phyloP scores from a whole-genome alignment of 208 protist genomes.

The Kentomonas sorsogonicus region DNA sequence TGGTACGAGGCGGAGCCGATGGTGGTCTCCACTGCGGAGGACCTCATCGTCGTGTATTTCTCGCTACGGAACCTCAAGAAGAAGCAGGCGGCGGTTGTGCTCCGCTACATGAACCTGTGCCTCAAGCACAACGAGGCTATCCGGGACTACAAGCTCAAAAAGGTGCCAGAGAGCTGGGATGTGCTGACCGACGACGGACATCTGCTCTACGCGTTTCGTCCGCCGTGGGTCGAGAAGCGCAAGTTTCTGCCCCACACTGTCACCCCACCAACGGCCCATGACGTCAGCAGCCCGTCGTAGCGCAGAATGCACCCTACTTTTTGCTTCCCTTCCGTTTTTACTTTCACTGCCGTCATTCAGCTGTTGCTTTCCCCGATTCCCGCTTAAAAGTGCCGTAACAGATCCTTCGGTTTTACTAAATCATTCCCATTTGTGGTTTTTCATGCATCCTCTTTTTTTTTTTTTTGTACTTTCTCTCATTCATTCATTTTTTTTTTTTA shows the following conservation, averaged over 20 bases:
- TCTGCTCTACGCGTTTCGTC: conserved; percentile 83
- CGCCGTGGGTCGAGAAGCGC: conserved; percentile 75
- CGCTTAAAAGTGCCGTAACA: background rate
- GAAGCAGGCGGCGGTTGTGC: conserved; percentile 31
- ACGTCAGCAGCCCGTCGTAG: too few relatives aligned
- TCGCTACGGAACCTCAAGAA: conserved; percentile 34
- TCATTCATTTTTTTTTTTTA: background rate
- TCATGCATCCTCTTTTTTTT: background rate
- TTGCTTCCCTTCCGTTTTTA: too few relatives aligned
- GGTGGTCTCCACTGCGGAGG: conserved; percentile 83
- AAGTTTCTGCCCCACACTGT: conserved; percentile 57
- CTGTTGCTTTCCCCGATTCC: background rate
- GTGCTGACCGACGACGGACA: conserved; percentile 78
- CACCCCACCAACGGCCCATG: conserved; percentile 25
- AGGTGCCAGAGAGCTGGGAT: conserved; percentile 82
- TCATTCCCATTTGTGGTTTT: background rate
- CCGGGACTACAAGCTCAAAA: conserved; percentile 55
- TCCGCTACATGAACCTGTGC: conserved; percentile 79
- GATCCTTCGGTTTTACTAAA: background rate
- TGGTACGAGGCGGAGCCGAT: conserved; percentile 67
- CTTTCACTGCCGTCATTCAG: background rate
- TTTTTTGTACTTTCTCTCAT: conserved; percentile 8
- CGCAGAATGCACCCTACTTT: background rate
- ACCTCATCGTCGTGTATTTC: conserved; percentile 87
- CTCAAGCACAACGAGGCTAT: conserved; percentile 56